phyloP scores from a whole-genome alignment of 2,329 filamentous ascomycete species.

The Colletotrichum sp. region DNA sequence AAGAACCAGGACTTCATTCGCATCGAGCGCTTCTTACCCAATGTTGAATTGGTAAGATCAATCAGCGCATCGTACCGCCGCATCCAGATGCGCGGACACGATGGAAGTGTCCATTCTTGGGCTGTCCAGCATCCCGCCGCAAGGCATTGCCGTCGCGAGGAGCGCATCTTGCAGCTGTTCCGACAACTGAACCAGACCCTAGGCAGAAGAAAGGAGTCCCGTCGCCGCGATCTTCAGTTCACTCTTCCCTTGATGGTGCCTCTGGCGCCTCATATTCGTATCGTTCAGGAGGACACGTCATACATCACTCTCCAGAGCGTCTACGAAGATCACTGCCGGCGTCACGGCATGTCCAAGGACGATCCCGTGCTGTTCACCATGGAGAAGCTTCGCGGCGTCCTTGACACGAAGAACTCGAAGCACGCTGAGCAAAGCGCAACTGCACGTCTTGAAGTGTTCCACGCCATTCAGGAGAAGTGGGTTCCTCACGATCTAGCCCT shows the following conservation, averaged over 20 bases:
- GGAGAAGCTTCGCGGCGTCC: slow-evolving; percentile 83
- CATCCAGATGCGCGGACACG: slow-evolving; percentile 94
- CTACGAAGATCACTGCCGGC: slow-evolving; percentile 94
- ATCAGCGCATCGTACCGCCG: slow-evolving; percentile 91
- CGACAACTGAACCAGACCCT: slow-evolving; percentile 95
- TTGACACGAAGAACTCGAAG: slow-evolving; percentile 69
- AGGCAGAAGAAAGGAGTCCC: slow-evolving; percentile 90
- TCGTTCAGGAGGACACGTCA: slow-evolving; percentile 94
- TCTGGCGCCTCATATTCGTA: slow-evolving; percentile 88
- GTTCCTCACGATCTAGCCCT: slow-evolving; percentile 82
- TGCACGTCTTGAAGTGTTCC: slow-evolving; percentile 88
- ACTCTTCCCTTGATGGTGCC: slow-evolving; percentile 96
- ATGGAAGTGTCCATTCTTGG: slow-evolving; percentile 96
- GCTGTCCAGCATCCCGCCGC: slow-evolving; percentile 96
- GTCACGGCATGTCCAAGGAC: slow-evolving; percentile 87
- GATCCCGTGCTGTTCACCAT: slow-evolving; percentile 95
- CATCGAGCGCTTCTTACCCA: slow-evolving; percentile 94
- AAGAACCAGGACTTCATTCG: slow-evolving; percentile 99
- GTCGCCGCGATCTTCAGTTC: slow-evolving; percentile 93
- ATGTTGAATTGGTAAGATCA: slow-evolving; percentile 89
- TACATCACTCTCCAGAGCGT: slow-evolving; percentile 94
- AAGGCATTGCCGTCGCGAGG: slow-evolving; percentile 89
- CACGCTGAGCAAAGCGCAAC: slow-evolving; percentile 71
- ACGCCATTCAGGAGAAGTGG: slow-evolving; percentile 91
- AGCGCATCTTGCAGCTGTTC: slow-evolving; percentile 95